Evolutionary conservation across 2,329 filamentous ascomycete genomes (phyloP), one percentile per base, ranked within the genome.

Genomic region (Incumbomyces delicatus): DNA sequence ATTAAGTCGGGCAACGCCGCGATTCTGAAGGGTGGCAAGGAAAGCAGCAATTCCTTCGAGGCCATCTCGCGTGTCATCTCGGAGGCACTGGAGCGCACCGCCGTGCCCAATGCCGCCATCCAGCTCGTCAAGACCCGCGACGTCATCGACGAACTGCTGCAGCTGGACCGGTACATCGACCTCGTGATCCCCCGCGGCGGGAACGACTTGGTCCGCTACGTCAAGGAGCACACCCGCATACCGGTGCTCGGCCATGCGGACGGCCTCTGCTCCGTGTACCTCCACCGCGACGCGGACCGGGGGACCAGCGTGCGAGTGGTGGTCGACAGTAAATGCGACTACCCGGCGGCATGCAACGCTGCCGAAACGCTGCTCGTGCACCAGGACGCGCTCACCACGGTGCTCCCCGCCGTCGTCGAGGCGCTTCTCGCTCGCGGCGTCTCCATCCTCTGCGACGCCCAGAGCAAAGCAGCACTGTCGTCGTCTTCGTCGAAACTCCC

Each of bases 1-100:
- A 86, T 98, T 66, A 98, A 98, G 66, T 96, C 90, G 11, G 92
- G 88, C 59, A 98, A 98, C 66, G 85, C 92, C 31, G 92, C 89
- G 43, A 96, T 98, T 59, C 73, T 98, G 51, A 98, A 98, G 74
- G 90, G 89, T 51, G 92, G 92, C 54, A 94, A 95, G 64, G 92
- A 98, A 67, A 95, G 89, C 1, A 92, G 84, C 16, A 81, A 94
- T 62, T 95, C 88, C n/a, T 96, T 98, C 64, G 76, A 88, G 50
- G 84, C 88, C 57, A 96, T 98, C 60, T 86, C 90, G 6, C 77
- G 74, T 30, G 83, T 86, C 61, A 94, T 98, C 58, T 89, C 87
- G 1, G 66, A 76, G 36, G 88, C 89, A 8, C 77, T 96, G 11
- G 73, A 76, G 14, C 66, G 67, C 20, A 88, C 87, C 2, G 65